phyloP scores from a whole-genome alignment of 768 basidiomycete genomes.

The Lactarius akahatsu region DNA sequence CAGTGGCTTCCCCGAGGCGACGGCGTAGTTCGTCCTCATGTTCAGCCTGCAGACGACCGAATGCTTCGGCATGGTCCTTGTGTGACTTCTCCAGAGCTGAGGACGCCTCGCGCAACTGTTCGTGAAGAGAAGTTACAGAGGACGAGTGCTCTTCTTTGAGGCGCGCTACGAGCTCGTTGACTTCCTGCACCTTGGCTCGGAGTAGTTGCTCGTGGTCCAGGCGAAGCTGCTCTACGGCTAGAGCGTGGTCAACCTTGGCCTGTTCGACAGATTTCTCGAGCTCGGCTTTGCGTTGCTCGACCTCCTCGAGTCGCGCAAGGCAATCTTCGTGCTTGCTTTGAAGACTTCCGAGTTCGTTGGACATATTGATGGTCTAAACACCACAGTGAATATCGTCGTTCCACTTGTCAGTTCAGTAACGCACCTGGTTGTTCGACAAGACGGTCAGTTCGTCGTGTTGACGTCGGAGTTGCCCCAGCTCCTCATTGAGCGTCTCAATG shows the following conservation, averaged over 20 bases:
- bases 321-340: conserved; percentile 59
- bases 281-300: conserved; percentile 56
- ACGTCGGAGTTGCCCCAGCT: conserved; percentile 67
- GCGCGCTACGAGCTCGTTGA: conserved; percentile 43
- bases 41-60: conserved; percentile 51
- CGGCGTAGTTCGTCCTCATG: conserved; percentile 46
- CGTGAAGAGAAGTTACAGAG: conserved; percentile 36
- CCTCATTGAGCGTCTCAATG: conserved; percentile 67
- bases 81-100: conserved; percentile 39
- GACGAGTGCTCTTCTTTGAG: conserved; percentile 52
- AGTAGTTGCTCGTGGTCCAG: conserved; percentile 47
- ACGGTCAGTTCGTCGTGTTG: conserved; percentile 81
- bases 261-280: conserved; percentile 51
- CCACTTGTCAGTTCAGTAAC: conserved; percentile 22
- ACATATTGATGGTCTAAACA: conserved; percentile 77
- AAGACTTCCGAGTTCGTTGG: conserved; percentile 76
- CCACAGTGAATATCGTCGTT: conserved; percentile 14
- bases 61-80: conserved; percentile 57
- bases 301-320: conserved; percentile 51
- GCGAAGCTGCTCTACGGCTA: conserved; percentile 48
- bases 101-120: conserved; percentile 36
- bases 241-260: conserved; percentile 50
- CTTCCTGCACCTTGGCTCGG: conserved; percentile 42
- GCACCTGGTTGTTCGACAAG: conserved; percentile 82
- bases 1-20: conserved; percentile 55